Evolutionary conservation across 805 yeast species (phyloP).

Genomic region (Hanseniaspora vineae): DNA sequence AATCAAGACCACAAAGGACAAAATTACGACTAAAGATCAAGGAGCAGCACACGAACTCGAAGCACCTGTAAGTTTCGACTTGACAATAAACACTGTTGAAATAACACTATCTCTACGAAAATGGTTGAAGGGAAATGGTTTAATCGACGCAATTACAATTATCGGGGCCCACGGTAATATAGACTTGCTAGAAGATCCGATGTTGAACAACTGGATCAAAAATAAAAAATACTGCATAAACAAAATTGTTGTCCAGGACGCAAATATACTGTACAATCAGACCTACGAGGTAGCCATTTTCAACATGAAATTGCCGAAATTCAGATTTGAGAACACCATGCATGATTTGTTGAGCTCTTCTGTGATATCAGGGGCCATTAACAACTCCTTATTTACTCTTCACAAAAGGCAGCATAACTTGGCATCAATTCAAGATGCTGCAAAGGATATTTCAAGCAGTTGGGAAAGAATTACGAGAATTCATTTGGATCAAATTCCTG

Average conservation of each 20-base stretch:
- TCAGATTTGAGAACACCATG: conserved; percentile 45
- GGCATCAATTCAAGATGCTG: conserved; percentile 30
- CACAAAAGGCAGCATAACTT: conserved; percentile 58
- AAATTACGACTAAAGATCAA: conserved; percentile 5
- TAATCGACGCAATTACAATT: conserved; percentile 64
- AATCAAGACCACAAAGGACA: conserved; percentile 42
- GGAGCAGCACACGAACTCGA: too few species aligned
- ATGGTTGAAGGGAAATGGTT: conserved; percentile 82
- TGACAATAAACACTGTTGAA: conserved; percentile 68
- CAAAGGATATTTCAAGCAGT: conserved; percentile 24
- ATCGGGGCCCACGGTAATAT: conserved; percentile 77
- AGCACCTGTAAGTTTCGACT: conserved; percentile 35
- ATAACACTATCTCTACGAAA: conserved; percentile 68
- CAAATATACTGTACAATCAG: conserved; percentile 2
- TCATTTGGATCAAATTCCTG: conserved; percentile 27
- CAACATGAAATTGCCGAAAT: conserved; percentile 49
- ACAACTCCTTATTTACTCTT: conserved; percentile 62
- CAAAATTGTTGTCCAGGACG: conserved; percentile 2
- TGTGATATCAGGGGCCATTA: conserved; percentile 60
- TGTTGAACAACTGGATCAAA: conserved; percentile 12
- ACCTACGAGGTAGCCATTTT: conserved; percentile 39
- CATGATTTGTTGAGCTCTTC: conserved; percentile 59
- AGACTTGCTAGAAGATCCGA: conserved; percentile 33
- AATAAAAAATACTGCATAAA: conserved; percentile 1
- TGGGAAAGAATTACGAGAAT: conserved; percentile 41